These are phyloP conservation scores for Chalciporus piperatus DNA, from an alignment of 768 basidiomycete genomes.

Conservation along the genomic window DNA sequence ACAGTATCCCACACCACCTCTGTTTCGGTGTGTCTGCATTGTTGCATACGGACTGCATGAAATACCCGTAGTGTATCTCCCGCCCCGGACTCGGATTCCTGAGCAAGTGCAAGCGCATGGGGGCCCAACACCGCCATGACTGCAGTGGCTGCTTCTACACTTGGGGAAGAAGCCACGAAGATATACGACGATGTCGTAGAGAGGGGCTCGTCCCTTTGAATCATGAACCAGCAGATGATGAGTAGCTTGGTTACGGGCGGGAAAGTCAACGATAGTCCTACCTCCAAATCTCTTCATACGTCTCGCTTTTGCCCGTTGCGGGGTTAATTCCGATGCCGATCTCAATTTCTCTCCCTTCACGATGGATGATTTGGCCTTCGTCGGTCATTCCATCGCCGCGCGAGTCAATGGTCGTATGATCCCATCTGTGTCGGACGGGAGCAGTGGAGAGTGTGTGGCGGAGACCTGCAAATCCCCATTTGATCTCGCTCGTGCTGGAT, in stretches of 20 bases:
- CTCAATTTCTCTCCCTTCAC: conserved; percentile 24
- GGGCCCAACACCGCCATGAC: conserved; percentile 24
- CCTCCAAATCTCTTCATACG: conserved; percentile 26
- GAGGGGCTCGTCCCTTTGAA: conserved; percentile 19
- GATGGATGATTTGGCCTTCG: conserved; percentile 18
- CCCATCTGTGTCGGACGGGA: conserved; percentile 17
- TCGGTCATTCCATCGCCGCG: conserved; percentile 9
- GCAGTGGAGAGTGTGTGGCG: conserved; percentile 20
- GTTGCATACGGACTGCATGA: conserved; percentile 18
- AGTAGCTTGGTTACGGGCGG: not conserved
- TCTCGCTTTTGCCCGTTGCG: conserved; percentile 13
- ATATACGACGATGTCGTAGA: conserved; percentile 12
- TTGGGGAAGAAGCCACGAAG: conserved; percentile 20
- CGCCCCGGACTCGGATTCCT: conserved; percentile 4
- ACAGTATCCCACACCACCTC: conserved; percentile 3
- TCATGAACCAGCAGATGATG: too few species aligned
- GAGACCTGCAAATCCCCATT: conserved; percentile 24
- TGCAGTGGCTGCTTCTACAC: conserved; percentile 12
- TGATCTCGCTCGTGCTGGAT: conserved; percentile 12
- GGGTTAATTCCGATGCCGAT: conserved; percentile 24
- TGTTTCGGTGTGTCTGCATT: not conserved
- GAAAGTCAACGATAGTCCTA: not conserved
- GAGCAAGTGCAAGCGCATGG: conserved; percentile 23
- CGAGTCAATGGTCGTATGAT: conserved; percentile 22
- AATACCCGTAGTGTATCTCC: conserved; percentile 1